phyloP scores from a whole-genome alignment of 1,284 basidiomycete genomes.

The Macrocystidia cucumis region DNA sequence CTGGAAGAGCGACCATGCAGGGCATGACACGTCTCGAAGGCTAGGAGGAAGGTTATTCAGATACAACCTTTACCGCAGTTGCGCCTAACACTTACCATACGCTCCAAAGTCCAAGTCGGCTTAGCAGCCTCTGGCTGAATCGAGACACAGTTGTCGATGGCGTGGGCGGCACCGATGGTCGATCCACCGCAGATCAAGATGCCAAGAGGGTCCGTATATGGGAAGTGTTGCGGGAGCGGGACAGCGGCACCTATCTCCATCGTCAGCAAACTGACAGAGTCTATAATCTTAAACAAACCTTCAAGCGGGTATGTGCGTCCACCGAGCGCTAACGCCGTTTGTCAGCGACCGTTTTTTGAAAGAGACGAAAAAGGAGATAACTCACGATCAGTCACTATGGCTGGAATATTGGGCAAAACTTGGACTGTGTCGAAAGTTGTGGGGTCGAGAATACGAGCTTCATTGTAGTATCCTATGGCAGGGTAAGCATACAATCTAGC shows the following conservation, averaged over 20 bases:
- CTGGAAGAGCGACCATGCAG: conserved; percentile 65
- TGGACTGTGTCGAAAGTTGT: conserved; percentile 51
- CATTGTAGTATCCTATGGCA: conserved; percentile 61
- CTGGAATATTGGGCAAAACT: conserved; percentile 65
- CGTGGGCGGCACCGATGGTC: conserved; percentile 40
- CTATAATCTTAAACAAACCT: conserved; percentile 19
- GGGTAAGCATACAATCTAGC: not conserved
- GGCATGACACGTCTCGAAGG: conserved; percentile 71
- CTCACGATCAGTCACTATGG: conserved; percentile 61
- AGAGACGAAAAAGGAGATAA: not conserved
- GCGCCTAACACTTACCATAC: conserved; percentile 46
- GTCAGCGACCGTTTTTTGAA: conserved; percentile 1
- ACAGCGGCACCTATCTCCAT: conserved; percentile 40
- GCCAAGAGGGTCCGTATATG: conserved; percentile 63
- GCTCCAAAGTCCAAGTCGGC: conserved; percentile 58
- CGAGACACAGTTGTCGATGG: conserved; percentile 64
- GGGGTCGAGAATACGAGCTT: conserved; percentile 68
- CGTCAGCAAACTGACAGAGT: not conserved
- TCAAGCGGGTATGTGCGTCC: conserved; percentile 76
- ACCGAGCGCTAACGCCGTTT: conserved; percentile 33
- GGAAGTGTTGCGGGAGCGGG: conserved; percentile 59
- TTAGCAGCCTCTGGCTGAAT: conserved; percentile 54
- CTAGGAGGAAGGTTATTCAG: conserved; percentile 22
- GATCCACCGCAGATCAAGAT: conserved; percentile 76
- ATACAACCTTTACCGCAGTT: not conserved